These are phyloP conservation scores for Turnera subulata DNA, from an alignment of 345 rosid genomes.

Conservation along the genomic window DNA sequence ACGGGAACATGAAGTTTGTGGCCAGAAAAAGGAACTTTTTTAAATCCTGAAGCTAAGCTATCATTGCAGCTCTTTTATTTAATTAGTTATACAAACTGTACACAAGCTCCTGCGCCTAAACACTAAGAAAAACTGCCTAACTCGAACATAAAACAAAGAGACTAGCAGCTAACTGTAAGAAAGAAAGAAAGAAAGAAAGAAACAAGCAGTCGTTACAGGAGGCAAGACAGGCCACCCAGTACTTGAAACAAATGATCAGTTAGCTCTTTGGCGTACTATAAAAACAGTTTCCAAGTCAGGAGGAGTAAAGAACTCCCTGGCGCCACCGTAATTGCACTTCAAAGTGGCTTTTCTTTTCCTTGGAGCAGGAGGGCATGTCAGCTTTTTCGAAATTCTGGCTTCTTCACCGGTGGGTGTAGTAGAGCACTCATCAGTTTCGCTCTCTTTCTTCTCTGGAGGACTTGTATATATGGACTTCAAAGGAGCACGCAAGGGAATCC, in stretches of 20 bases:
- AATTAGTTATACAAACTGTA: conserved; percentile 5
- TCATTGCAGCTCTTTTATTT: conserved; percentile 9
- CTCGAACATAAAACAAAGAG: neutral
- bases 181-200: neutral
- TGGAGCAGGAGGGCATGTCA: conserved; percentile 43
- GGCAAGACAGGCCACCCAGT: no score
- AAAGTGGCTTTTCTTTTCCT: conserved; percentile 33
- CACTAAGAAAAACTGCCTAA: conserved; percentile 1
- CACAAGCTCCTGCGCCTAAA: conserved; percentile 7
- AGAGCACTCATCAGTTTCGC: conserved; percentile 27
- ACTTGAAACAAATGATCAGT: neutral
- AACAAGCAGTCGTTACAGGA: neutral
- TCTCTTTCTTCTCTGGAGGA: conserved; percentile 23
- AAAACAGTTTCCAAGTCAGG: conserved; percentile 48
- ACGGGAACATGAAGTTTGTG: neutral
- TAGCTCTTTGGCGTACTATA: conserved; percentile 25
- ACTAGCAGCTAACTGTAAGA: neutral
- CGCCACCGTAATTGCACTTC: conserved; percentile 25
- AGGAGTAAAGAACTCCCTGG: conserved; percentile 41
- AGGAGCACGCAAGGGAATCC: conserved; percentile 51
- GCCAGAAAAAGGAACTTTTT: neutral
- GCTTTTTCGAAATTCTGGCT: conserved; percentile 27
- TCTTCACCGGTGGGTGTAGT: conserved; percentile 37
- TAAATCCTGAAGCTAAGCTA: neutral
- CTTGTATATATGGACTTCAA: conserved; percentile 50